phyloP scores from a whole-genome alignment of 768 basidiomycete genomes.

The Kwoniella newhampshirensis region DNA sequence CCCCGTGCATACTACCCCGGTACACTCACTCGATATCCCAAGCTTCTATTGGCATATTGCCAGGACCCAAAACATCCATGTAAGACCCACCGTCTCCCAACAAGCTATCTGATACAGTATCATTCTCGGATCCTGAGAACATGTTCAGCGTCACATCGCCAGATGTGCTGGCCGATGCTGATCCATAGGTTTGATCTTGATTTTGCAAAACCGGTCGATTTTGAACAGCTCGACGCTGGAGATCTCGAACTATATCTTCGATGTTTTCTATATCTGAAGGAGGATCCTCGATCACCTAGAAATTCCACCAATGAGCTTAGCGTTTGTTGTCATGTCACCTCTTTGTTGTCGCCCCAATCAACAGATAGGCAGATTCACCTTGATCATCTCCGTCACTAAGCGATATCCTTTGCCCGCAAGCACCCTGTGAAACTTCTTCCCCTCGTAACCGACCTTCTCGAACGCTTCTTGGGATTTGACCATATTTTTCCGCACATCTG shows the following conservation, averaged over 20 bases:
- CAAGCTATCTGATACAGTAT: no score
- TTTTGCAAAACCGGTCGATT: background rate
- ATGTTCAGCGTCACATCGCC: no score
- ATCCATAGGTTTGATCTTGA: background rate
- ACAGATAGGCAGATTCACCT: background rate
- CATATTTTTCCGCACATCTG: conserved; percentile 1
- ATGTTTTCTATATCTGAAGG: conserved; percentile 4
- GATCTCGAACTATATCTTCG: conserved; percentile 6
- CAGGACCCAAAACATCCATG: no score
- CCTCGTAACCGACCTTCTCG: background rate
- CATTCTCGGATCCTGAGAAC: no score
- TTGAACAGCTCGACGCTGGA: background rate
- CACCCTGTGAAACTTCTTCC: background rate
- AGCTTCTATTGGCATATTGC: background rate
- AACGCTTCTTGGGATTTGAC: background rate
- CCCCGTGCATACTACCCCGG: background rate
- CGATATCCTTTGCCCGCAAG: conserved; percentile 1
- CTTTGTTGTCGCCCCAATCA: no score
- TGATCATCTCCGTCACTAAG: conserved; percentile 10
- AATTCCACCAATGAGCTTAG: background rate
- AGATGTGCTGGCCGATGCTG: no score
- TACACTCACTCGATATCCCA: conserved; percentile 1
- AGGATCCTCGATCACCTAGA: conserved; percentile 10
- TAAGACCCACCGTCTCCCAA: no score
- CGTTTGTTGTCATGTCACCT: background rate